Conservation (phyloP, 2,329 filamentous ascomycete genomes). For the Paracorniculantispora psalliotae region DNA sequence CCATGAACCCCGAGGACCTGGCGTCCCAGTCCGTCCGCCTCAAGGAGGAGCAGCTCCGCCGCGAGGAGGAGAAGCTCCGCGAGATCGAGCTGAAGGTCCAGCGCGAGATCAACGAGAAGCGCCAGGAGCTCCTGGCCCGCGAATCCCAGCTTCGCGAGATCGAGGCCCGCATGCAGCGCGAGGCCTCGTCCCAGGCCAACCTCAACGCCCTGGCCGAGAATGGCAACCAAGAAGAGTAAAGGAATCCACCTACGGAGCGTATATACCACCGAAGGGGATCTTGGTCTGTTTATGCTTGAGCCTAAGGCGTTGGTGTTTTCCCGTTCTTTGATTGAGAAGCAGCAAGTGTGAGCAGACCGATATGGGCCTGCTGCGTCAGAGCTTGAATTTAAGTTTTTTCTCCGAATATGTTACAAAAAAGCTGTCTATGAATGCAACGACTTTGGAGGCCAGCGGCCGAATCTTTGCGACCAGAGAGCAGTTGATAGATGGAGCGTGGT, state of each 20-base stretch:
- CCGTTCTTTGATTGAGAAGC: conserved; percentile 38
- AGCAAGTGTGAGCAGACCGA: conserved; percentile 36
- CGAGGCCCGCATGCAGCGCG: conserved; percentile 92
- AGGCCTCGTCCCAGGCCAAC: conserved; percentile 59
- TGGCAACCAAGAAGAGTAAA: conserved; percentile 49
- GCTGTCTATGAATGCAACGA: conserved; percentile 28
- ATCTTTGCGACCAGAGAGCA: conserved; percentile 2
- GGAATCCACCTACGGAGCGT: conserved; percentile 9
- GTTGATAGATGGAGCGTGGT: conserved; percentile 6
- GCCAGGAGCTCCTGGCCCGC: conserved; percentile 93
- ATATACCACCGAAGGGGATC: conserved; percentile 12
- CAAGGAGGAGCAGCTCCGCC: conserved; percentile 98
- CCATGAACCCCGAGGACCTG: conserved; percentile 96
- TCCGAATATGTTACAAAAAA: conserved; percentile 25
- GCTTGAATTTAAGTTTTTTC: conserved; percentile 31
- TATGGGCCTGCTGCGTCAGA: conserved; percentile 31
- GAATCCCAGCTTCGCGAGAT: conserved; percentile 99
- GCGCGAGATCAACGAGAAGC: conserved; percentile 99
- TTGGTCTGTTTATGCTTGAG: conserved; percentile 41
- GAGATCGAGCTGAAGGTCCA: conserved; percentile 99
- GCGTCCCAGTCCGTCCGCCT: conserved; percentile 95
- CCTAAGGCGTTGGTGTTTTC: conserved; percentile 42
- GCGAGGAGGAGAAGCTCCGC: conserved; percentile 98
- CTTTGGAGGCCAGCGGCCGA: conserved; percentile 20
- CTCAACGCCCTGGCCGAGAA: conserved; percentile 9